Evolutionary conservation across 1,284 basidiomycete species (phyloP).

Genomic region (Melampsora americana): DNA sequence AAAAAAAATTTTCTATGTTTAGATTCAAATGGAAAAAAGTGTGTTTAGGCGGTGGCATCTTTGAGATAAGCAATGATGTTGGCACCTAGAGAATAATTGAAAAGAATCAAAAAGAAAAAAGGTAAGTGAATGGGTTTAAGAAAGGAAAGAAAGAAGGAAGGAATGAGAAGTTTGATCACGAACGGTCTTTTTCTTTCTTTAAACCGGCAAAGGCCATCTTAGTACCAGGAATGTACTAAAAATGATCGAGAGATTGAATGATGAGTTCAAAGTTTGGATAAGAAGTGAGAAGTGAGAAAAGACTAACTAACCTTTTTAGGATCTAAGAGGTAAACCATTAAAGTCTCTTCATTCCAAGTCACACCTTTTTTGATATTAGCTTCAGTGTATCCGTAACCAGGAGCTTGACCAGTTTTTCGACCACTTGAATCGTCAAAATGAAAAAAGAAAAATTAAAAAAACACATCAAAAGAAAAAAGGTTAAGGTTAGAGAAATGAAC

Average conservation of each 20-base stretch:
- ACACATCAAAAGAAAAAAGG: neutral
- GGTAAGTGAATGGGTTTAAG: neutral
- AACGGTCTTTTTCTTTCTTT: conserved; percentile 95
- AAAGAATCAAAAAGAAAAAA: conserved; percentile 4
- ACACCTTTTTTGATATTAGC: conserved; percentile 96
- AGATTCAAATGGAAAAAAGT: too few relatives aligned
- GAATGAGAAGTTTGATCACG: conserved; percentile 58
- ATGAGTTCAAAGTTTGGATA: neutral
- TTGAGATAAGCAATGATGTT: conserved; percentile 62
- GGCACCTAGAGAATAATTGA: conserved; percentile 5
- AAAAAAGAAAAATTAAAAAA: conserved; percentile 56
- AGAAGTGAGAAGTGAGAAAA: neutral
- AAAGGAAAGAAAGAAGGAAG: neutral
- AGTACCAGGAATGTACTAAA: conserved; percentile 85
- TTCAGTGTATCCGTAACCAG: conserved; percentile 85
- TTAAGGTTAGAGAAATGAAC: neutral
- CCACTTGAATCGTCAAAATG: too few relatives aligned
- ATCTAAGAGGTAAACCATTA: conserved; percentile 24
- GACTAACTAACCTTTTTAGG: conserved; percentile 27
- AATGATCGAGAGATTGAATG: conserved; percentile 45
- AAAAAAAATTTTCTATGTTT: too few relatives aligned
- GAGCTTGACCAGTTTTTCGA: conserved; percentile 81
- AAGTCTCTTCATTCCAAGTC: conserved; percentile 60
- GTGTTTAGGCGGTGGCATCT: conserved; percentile 60
- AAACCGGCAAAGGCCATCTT: conserved; percentile 97